Evolutionary conservation across 139 green algal genomes (phyloP).

Genomic region (Volvox reticuliferus): DNA sequence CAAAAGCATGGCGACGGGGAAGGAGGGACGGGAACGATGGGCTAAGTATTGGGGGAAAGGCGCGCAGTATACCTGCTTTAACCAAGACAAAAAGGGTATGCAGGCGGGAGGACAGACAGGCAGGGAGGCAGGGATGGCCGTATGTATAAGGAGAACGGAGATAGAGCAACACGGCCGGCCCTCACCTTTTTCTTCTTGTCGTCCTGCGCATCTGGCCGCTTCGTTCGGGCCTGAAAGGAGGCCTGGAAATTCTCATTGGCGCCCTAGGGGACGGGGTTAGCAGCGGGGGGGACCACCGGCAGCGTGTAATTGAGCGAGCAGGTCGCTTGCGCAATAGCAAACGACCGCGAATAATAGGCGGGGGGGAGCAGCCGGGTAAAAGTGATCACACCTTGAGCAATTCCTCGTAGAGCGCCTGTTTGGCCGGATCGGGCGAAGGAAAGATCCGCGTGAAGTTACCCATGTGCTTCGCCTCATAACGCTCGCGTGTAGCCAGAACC

Average conservation of each 20-base stretch:
- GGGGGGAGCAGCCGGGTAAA: too few relatives aligned
- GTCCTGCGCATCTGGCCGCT: background rate
- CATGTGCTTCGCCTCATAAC: constrained; percentile 59
- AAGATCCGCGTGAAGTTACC: constrained; percentile 65
- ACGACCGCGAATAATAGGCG: too few relatives aligned
- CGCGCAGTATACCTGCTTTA: too few relatives aligned
- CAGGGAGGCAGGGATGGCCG: too few relatives aligned
- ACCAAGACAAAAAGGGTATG: too few relatives aligned
- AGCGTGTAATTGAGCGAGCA: too few relatives aligned
- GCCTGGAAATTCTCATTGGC: constrained; percentile 33
- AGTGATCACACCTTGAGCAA: constrained; percentile 34
- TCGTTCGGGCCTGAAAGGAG: constrained; percentile 38
- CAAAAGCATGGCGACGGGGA: too few relatives aligned
- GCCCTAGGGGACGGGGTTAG: background rate
- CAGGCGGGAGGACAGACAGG: too few relatives aligned
- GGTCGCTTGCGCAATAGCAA: too few relatives aligned
- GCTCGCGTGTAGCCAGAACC: constrained; percentile 50
- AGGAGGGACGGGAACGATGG: too few relatives aligned
- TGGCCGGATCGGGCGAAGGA: constrained; percentile 34
- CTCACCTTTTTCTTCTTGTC: constrained; percentile 40
- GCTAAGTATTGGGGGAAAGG: too few relatives aligned
- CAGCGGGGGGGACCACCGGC: too few relatives aligned
- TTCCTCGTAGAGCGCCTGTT: constrained; percentile 58
- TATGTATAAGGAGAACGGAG: background rate
- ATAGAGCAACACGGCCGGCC: background rate